Base-by-base conservation (phyloP, 2,329 filamentous ascomycete genomes). In the Fragosphaeria purpurea region DNA sequence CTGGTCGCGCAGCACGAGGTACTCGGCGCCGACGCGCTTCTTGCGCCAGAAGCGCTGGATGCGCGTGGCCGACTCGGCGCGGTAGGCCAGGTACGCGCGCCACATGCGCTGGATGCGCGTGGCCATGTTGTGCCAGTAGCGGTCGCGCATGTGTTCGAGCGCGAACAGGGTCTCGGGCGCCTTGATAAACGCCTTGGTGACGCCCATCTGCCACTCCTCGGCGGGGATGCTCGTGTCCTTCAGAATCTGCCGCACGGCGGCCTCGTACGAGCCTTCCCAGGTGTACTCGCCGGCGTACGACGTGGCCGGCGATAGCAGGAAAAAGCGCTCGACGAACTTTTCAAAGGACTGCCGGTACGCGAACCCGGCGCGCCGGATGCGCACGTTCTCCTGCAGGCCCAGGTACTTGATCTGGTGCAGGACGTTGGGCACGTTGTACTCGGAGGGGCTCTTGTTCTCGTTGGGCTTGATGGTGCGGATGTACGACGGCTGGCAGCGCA, bases 41-140 rank as follows among this genome's bases (percentile, higher is more conserved):
- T 93, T 90, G 61, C 91, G 80, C 90, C 90, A 98, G 72, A 95
- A 90, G 41, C 88, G 80, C 65, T 97, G 93, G 57, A 98, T 97
- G 37, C 93, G 82, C 11, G 85, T 95, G 6, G 93, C 93, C 53
- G 88, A 93, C 68, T 98, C 93, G 32, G 82, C 85, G 43, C 93
- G 82, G 67, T 97, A 97, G 5, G 91, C 83, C 41, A 97, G 77
- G 63, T 96, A 97, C 48, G 94, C 95, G 60, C 93, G 81, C 93
- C 93, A 98, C 63, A 95, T 93, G 59, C 93, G 81, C 70, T 98
- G 93, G 53, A 98, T 97, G 53, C 93, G 82, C 53, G 91, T 95
- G 4, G 93, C 93, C 93, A 98, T 97, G 70, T 97, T 98, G 68
- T 97, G 91, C 91, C 91, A 97, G 69, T 97, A 98, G 51, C 88